phyloP scores from a whole-genome alignment of 345 rosid species.

The Litchi chinensis region DNA sequence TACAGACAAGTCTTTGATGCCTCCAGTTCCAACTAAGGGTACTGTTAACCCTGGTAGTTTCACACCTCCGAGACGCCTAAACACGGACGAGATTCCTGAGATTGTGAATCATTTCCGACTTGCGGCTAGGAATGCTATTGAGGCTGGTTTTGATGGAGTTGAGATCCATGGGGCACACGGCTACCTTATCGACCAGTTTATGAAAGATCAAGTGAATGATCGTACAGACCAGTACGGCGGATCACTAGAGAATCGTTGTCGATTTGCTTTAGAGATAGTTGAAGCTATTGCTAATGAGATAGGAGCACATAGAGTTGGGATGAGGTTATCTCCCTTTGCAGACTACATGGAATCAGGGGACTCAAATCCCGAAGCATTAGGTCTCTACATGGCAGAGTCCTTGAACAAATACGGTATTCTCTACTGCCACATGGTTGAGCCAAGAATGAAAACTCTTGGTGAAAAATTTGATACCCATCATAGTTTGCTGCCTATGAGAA shows the following conservation, averaged over 20 bases:
- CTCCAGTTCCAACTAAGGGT: too few species aligned
- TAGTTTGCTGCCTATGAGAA: conserved; percentile 57
- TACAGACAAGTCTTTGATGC: too few species aligned
- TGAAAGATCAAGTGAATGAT: conserved; percentile 71
- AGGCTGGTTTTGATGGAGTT: conserved; percentile 63
- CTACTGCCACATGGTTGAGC: conserved; percentile 72
- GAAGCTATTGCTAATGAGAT: conserved; percentile 63
- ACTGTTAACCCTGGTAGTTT: too few species aligned
- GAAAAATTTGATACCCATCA: conserved; percentile 35
- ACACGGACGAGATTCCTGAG: too few species aligned
- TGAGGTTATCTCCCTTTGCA: conserved; percentile 64
- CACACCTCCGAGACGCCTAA: too few species aligned
- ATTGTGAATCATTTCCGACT: too few species aligned
- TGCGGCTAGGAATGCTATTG: too few species aligned
- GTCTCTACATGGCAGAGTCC: conserved; percentile 56
- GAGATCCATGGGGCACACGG: conserved; percentile 83
- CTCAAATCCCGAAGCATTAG: conserved; percentile 66
- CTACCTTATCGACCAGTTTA: conserved; percentile 63
- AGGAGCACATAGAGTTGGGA: conserved; percentile 61
- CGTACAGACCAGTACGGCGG: conserved; percentile 72
- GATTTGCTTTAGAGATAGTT: conserved; percentile 57
- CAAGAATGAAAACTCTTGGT: conserved; percentile 45
- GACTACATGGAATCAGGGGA: conserved; percentile 39
- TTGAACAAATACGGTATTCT: conserved; percentile 53
- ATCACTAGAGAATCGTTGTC: conserved; percentile 63